These are phyloP conservation scores for Terana coerulea DNA, from an alignment of 768 basidiomycete genomes.

Conservation along the genomic window DNA sequence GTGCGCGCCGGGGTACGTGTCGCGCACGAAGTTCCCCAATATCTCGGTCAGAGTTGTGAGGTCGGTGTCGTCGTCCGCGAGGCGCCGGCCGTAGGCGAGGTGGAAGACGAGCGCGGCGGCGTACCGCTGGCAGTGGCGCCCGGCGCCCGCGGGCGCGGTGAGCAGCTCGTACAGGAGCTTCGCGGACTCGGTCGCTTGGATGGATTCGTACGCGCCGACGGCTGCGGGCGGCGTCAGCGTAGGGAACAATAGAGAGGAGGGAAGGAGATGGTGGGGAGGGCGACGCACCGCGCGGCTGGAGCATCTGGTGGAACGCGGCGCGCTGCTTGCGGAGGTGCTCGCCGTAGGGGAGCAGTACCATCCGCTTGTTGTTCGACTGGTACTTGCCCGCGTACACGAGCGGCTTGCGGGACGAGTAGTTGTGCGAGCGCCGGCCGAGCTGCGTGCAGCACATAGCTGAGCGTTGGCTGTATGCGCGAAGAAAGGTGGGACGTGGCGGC, in stretches of 20 bases:
- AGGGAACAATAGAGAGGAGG: too few species aligned
- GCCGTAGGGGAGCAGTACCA: conserved; percentile 18
- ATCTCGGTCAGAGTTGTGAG: conserved; percentile 18
- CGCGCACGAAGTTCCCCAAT: conserved; percentile 22
- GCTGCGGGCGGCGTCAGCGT: too few species aligned
- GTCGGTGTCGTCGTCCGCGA: conserved; percentile 23
- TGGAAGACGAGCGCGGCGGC: too few species aligned
- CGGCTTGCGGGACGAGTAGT: too few species aligned
- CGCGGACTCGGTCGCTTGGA: conserved; percentile 14
- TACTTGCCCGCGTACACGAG: conserved; percentile 21
- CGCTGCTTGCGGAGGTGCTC: conserved; percentile 14
- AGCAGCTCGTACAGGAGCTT: conserved; percentile 15
- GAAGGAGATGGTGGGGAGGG: too few species aligned
- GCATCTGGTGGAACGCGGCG: conserved; percentile 17
- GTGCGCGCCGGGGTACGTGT: conserved; percentile 19
- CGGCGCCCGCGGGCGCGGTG: background rate
- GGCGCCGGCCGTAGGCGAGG: conserved; percentile 22
- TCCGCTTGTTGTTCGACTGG: conserved; percentile 15
- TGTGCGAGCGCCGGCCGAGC: too few species aligned
- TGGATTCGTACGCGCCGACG: conserved; percentile 17
- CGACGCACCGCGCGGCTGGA: too few species aligned
- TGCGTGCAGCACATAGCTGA: too few species aligned
- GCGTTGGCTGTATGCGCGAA: too few species aligned
- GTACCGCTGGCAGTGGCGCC: too few species aligned
- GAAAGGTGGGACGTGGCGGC: too few species aligned